Percentiles rank a stretch among this genome's conserved stretches.
Conservation (phyloP, 208 protist genomes). For the Crithidia bombi region DNA sequence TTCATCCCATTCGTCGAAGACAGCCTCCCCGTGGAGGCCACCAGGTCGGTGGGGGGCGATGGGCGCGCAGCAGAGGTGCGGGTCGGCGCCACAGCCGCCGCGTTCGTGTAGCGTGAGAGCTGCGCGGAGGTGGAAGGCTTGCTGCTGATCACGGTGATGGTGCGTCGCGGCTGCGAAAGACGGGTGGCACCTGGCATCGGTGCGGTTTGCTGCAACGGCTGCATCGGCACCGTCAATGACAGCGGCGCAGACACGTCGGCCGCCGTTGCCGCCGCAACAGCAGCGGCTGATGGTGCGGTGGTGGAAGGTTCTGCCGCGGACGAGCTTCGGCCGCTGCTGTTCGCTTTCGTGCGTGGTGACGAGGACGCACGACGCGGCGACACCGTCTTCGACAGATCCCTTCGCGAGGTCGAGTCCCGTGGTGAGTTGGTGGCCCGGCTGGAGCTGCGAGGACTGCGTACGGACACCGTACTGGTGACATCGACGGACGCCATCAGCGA, state of each 20-base stretch:
- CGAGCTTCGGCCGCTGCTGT: too few species aligned
- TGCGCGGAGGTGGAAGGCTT: constrained; percentile 11
- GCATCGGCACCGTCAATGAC: neutral
- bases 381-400: neutral
- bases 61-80: constrained; percentile 10
- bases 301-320: neutral
- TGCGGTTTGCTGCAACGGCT: neutral
- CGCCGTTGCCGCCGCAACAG: neutral
- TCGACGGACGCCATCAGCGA: constrained; percentile 12
- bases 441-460: constrained; percentile 4
- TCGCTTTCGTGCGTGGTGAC: constrained; percentile 4
- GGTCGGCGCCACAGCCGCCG: constrained; percentile 6
- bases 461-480: neutral
- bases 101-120: constrained; percentile 16
- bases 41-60: neutral
- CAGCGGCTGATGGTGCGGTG: neutral
- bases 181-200: neutral
- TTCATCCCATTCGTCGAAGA: neutral
- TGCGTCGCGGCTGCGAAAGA: neutral
- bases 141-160: constrained; percentile 14
- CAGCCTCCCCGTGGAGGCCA: constrained; percentile 1
- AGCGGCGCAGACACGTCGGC: neutral
- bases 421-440: neutral
- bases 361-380: constrained; percentile 5
- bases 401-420: neutral